Conservation (phyloP, 345 rosid genomes). For the Linum trigynum region DNA sequence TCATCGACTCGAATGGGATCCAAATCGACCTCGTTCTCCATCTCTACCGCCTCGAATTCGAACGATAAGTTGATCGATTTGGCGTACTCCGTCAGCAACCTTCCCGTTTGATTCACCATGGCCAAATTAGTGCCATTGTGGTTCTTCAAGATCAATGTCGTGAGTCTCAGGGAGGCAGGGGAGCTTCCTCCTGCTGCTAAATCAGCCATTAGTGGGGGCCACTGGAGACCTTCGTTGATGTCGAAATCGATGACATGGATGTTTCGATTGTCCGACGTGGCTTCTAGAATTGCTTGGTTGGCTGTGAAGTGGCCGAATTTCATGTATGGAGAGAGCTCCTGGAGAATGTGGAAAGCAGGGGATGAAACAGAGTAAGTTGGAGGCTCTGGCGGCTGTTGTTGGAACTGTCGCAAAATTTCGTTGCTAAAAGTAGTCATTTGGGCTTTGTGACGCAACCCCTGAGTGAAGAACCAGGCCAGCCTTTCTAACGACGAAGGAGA, state of each 20-base stretch:
- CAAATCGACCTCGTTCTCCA: constrained; percentile 13
- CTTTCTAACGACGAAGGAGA: constrained; percentile 10
- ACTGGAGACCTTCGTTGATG: constrained; percentile 25
- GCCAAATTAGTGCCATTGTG: neutral
- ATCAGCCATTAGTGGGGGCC: constrained; percentile 29
- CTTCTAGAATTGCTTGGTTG: constrained; percentile 28
- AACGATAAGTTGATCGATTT: constrained; percentile 13
- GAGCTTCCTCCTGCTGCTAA: constrained; percentile 8
- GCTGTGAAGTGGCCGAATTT: constrained; percentile 23
- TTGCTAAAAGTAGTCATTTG: too few species aligned
- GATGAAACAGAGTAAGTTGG: neutral
- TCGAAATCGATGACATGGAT: constrained; percentile 22
- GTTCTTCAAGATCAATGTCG: constrained; percentile 6
- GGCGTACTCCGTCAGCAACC: constrained; percentile 18
- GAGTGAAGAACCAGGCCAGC: constrained; percentile 22
- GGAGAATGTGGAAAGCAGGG: constrained; percentile 18
- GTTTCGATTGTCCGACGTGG: constrained; percentile 9
- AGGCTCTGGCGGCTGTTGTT: neutral
- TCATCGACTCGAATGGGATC: neutral
- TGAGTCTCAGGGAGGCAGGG: constrained; percentile 3
- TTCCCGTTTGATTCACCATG: constrained; percentile 12
- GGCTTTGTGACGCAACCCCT: constrained; percentile 18
- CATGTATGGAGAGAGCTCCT: constrained; percentile 21
- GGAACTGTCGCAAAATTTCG: neutral
- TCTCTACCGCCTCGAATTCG: constrained; percentile 9